Base-by-base conservation (phyloP, 306 rosid genomes). In the Cucurbita ficifolia region DNA sequence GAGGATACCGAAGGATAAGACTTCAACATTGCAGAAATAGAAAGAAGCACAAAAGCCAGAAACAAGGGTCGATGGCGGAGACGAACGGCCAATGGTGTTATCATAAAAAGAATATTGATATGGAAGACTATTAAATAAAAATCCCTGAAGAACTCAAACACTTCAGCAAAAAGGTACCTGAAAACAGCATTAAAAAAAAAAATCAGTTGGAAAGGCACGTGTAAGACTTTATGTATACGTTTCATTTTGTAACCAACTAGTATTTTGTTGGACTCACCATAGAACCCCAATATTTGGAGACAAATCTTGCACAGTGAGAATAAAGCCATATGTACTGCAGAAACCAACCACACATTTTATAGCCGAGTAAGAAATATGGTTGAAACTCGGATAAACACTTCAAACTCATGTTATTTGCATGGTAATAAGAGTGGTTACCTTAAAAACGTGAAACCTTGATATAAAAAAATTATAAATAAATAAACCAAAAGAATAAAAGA, bases 161-260 rank as follows among this genome's bases (percentile, higher is more conserved):
- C 98, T 89, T 93, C 98, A 1, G 98, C 98, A 72, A 93, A 93
- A 87, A 90, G 91, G 84, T 93, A 93, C 98, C 98, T 93, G 86
- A 64, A 75, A 48, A 10, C 54, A 69, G 42, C 6, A 48, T 69
- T 76, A 59, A 72, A 72, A 83, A 72, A 72, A 83, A 83, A 42
- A 43, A 48, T 43, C 52, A 61, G 18, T 29, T 59, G 36, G 42
- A 29, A 19, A 7, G 48, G 7, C 16, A 48, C 24, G 5, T 8
- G n/a, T 12, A 29, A 12, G 22, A 67, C 53, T 50, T 16, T 19
- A 38, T 63, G 51, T n/a, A 63, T 24, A 22, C 14, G 39, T 21
- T n/a, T 48, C 6, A 45, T 16, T 55, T 56, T 53, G 11, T n/a
- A 35, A n/a, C 48, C 16, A 62, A 50, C 12, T 67, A 72, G 17